phyloP scores from a whole-genome alignment of 176 grass and related monocot species.

The Raddia guianensis region DNA sequence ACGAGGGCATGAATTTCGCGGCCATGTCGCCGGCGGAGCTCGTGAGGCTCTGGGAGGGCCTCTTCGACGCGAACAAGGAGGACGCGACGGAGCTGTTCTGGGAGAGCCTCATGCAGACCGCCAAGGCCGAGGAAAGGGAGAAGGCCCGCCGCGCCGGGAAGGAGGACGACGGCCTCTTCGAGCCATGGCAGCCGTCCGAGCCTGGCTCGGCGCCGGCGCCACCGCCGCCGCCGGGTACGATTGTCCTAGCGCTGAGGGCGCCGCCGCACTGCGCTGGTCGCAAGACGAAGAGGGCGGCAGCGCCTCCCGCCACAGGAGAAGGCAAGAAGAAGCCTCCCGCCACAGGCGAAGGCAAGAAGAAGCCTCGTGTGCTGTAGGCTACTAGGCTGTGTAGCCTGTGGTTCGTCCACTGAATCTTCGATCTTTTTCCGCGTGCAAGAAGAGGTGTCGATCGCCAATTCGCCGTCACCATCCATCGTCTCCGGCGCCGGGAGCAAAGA shows the following conservation, averaged over 20 bases:
- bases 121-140: background rate
- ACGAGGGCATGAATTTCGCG: background rate
- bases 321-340: no score
- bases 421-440: background rate
- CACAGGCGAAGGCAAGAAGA: background rate
- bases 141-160: no score
- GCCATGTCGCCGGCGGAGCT: background rate
- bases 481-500: background rate
- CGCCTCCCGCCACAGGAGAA: no score
- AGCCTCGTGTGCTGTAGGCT: background rate
- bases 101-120: background rate
- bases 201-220: background rate
- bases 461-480: background rate
- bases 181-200: background rate
- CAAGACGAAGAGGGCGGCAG: background rate
- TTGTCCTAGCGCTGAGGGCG: background rate
- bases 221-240: background rate
- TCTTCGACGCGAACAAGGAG: background rate
- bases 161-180: background rate
- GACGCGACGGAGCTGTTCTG: background rate
- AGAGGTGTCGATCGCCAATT: background rate
- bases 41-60: background rate
- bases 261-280: conserved; percentile 18
- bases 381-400: background rate
- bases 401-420: background rate